A percentile compares a stretch with the other conserved stretches of the same genome.
Evolutionary conservation across 306 rosid genomes (phyloP).

Genomic region (Comarum palustre): DNA sequence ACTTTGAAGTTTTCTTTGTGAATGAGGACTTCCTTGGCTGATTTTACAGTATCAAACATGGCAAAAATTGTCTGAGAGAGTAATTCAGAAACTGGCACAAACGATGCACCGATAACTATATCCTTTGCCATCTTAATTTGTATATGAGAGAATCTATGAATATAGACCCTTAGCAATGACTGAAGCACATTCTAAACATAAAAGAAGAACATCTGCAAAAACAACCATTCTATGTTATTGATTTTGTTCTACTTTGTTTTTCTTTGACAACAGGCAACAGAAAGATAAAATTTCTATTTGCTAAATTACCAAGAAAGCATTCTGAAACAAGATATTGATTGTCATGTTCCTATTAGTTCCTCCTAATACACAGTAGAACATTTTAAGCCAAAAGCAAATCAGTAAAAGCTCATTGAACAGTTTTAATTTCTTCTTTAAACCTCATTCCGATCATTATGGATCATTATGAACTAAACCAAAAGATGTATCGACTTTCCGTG

Average conservation of each 20-base stretch:
- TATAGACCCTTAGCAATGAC: constrained; percentile 7
- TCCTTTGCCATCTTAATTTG: constrained; percentile 35
- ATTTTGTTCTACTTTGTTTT: not conserved
- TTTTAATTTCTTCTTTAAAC: not conserved
- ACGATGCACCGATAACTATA: constrained; percentile 24
- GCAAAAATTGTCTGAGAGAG: constrained; percentile 29
- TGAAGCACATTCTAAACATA: constrained; percentile 20
- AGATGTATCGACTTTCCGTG: not conserved
- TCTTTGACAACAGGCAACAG: not conserved
- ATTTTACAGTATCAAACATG: constrained; percentile 34
- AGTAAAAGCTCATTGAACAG: not conserved
- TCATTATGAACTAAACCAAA: not conserved
- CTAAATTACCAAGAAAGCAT: not conserved
- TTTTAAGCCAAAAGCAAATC: not conserved
- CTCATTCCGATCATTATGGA: too few species aligned
- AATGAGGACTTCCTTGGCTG: constrained; percentile 42
- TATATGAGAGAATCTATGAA: not conserved
- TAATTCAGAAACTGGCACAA: constrained; percentile 38
- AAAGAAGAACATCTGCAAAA: not conserved
- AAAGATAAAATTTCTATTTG: not conserved
- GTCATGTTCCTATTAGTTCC: not conserved
- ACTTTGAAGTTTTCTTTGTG: constrained; percentile 46
- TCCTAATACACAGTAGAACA: not conserved
- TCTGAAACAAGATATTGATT: not conserved
- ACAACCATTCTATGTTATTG: not conserved